Percentiles rank a stretch among this genome's conserved stretches.
These are phyloP conservation scores for Citrus glauca DNA, from an alignment of 345 rosid species.

Conservation along the genomic window DNA sequence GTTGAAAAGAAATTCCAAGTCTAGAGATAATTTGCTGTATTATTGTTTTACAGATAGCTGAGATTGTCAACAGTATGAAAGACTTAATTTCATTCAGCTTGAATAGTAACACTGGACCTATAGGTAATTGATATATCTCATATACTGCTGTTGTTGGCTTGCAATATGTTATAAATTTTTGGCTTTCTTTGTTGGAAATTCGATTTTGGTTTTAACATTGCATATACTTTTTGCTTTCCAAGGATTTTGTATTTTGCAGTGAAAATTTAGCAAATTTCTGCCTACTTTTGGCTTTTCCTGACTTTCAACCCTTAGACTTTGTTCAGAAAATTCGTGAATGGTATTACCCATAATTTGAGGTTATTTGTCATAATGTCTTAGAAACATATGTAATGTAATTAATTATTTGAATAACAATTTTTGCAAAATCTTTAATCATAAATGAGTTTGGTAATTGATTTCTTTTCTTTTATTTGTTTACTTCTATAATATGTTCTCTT, in stretches of 20 bases:
- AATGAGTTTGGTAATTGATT: neutral
- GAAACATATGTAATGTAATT: neutral
- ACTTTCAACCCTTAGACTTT: neutral
- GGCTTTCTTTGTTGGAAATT: neutral
- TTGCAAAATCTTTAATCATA: neutral
- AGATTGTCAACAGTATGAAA: slow-evolving; percentile 15
- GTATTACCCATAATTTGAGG: neutral
- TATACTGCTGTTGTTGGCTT: neutral
- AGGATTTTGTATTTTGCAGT: neutral
- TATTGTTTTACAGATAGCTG: slow-evolving; percentile 16
- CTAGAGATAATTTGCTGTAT: neutral
- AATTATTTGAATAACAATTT: neutral
- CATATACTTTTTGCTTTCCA: neutral
- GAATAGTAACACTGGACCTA: slow-evolving; percentile 18
- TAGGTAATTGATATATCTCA: slow-evolving; percentile 1
- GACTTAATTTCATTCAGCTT: slow-evolving; percentile 18
- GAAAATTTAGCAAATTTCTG: neutral
- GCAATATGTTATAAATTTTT: neutral
- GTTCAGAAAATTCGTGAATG: neutral
- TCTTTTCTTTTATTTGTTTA: neutral
- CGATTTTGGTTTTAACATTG: neutral
- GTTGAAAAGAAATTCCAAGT: neutral
- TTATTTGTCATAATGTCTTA: neutral
- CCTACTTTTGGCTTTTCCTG: neutral
- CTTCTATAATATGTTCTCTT: neutral